phyloP scores from a whole-genome alignment of 2,329 filamentous ascomycete genomes.

The Fusarium nodosum region DNA sequence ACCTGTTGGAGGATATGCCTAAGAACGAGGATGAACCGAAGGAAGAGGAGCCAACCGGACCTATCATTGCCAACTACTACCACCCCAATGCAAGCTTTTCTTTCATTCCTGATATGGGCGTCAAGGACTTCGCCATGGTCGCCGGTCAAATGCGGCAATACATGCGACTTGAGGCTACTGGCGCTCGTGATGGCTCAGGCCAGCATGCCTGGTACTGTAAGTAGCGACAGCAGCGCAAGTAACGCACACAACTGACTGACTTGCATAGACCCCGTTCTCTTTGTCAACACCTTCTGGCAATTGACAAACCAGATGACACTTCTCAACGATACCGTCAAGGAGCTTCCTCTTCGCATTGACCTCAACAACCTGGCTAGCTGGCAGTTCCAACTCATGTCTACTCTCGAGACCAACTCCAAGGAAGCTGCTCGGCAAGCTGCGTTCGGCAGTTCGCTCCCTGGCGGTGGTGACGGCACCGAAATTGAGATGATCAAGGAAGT shows the following conservation, averaged over 20 bases:
- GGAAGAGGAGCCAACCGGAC: constrained; percentile 68
- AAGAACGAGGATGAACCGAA: constrained; percentile 60
- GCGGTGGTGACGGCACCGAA: constrained; percentile 89
- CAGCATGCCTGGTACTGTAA: constrained; percentile 90
- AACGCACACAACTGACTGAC: constrained; percentile 41
- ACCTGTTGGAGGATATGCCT: constrained; percentile 74
- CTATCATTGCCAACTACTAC: constrained; percentile 87
- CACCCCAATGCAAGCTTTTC: constrained; percentile 95
- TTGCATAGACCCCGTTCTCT: constrained; percentile 78
- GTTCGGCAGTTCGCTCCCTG: constrained; percentile 76
- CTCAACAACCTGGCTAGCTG: constrained; percentile 85
- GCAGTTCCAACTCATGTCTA: constrained; percentile 90
- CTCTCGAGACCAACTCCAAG: constrained; percentile 89
- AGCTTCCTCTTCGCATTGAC: constrained; percentile 84
- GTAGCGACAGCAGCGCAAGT: constrained; percentile 26
- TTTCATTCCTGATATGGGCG: constrained; percentile 84
- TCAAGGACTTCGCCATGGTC: constrained; percentile 74
- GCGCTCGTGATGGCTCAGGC: constrained; percentile 84
- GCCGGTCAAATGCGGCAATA: constrained; percentile 83
- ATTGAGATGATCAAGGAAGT: constrained; percentile 98
- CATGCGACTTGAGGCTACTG: constrained; percentile 82
- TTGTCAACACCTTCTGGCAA: constrained; percentile 98
- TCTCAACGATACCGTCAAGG: constrained; percentile 89
- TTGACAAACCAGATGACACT: constrained; percentile 90
- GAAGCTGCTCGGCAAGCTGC: constrained; percentile 84